These are phyloP conservation scores for Yamadazyma kitorensis DNA, from an alignment of 805 yeast genomes.

Conservation along the genomic window DNA sequence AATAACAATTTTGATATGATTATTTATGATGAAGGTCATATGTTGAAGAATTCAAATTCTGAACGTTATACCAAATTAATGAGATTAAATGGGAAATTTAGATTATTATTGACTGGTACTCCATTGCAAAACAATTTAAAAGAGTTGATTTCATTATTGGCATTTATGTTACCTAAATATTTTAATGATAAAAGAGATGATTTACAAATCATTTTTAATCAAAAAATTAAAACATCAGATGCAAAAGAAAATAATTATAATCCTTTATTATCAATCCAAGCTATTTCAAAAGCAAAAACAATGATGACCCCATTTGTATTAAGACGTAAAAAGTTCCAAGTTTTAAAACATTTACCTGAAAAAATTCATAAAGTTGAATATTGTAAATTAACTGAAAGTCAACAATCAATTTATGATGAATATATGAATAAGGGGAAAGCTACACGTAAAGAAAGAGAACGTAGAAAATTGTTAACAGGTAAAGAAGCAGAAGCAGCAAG, in stretches of 20 bases:
- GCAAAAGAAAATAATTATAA: slow-evolving; percentile 50
- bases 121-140: slow-evolving; percentile 91
- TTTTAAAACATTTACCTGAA: slow-evolving; percentile 80
- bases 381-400: slow-evolving; percentile 62
- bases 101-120: slow-evolving; percentile 90
- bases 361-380: slow-evolving; percentile 62
- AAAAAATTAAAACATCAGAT: slow-evolving; percentile 70
- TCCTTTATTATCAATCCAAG: slow-evolving; percentile 85
- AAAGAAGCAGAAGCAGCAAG: slow-evolving; percentile 33
- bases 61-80: slow-evolving; percentile 87
- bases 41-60: slow-evolving; percentile 84
- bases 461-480: slow-evolving; percentile 36
- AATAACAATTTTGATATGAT: slow-evolving; percentile 77
- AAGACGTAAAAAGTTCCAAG: slow-evolving; percentile 90
- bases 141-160: slow-evolving; percentile 85
- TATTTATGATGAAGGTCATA: slow-evolving; percentile 97
- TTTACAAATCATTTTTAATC: slow-evolving; percentile 78
- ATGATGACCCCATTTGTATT: slow-evolving; percentile 98
- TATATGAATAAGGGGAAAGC: slow-evolving; percentile 48
- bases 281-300: slow-evolving; percentile 88
- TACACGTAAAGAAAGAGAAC: slow-evolving; percentile 41
- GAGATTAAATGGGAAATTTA: slow-evolving; percentile 78
- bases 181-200: slow-evolving; percentile 83
- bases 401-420: slow-evolving; percentile 56
- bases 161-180: slow-evolving; percentile 83